These are phyloP conservation scores for Fusarium nelsonii DNA, from an alignment of 2,329 filamentous ascomycete genomes.

Conservation along the genomic window DNA sequence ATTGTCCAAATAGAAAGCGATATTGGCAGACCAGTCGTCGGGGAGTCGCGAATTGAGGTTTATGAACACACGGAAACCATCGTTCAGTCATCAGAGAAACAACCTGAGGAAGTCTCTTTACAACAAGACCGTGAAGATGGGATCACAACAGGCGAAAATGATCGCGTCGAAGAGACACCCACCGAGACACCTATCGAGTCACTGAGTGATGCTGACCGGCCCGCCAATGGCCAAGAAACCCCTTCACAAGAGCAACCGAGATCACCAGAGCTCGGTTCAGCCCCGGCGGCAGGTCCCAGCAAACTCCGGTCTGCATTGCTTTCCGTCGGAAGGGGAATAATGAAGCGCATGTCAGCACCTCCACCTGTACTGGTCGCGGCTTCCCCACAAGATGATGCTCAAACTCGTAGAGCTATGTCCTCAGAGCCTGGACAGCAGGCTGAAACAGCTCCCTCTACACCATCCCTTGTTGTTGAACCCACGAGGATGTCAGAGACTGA, in stretches of 20 bases:
- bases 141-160: constrained; percentile 5
- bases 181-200: constrained; percentile 23
- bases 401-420: constrained; percentile 9
- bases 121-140: constrained; percentile 1
- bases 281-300: constrained; percentile 1
- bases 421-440: constrained; percentile 13
- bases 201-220: not conserved
- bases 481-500: constrained; percentile 31
- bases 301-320: constrained; percentile 14
- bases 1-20: not conserved
- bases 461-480: constrained; percentile 32
- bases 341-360: constrained; percentile 39
- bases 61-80: constrained; percentile 32
- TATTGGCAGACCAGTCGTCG: not conserved
- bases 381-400: not conserved
- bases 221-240: constrained; percentile 8
- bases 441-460: constrained; percentile 27
- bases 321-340: constrained; percentile 24
- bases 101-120: constrained; percentile 4
- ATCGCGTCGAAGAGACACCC: constrained; percentile 33
- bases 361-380: constrained; percentile 13
- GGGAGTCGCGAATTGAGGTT: constrained; percentile 24
- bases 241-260: not conserved
- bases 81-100: constrained; percentile 38
- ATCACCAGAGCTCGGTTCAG: constrained; percentile 1